phyloP scores from a whole-genome alignment of 306 rosid genomes.

The cucumber (Cucumis sativus) region DNA sequence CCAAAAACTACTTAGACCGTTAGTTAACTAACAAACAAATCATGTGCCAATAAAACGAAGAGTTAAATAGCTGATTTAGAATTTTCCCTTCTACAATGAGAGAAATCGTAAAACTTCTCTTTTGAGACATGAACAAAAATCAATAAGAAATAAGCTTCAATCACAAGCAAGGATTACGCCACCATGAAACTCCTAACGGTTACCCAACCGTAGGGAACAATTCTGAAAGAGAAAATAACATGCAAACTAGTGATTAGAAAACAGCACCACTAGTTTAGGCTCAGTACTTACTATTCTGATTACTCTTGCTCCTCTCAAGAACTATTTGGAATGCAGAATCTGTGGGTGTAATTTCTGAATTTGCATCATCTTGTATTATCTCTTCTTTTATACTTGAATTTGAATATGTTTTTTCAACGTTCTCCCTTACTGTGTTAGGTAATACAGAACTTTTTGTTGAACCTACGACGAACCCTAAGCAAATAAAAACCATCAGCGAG shows the following conservation, averaged over 20 bases:
- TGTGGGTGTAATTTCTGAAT: background rate
- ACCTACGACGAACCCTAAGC: background rate
- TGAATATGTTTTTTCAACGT: background rate
- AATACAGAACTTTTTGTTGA: background rate
- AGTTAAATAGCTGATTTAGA: background rate
- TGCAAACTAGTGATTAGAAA: background rate
- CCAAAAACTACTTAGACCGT: no score
- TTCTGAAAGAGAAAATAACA: background rate
- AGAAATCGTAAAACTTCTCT: background rate
- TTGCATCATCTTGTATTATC: background rate
- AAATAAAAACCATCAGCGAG: background rate
- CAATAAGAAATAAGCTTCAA: background rate
- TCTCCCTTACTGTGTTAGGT: background rate
- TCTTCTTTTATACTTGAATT: slow-evolving; percentile 4
- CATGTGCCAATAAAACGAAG: no score
- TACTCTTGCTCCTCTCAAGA: background rate
- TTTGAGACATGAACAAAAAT: background rate
- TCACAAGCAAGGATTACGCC: background rate
- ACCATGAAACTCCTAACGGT: background rate
- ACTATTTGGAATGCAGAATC: background rate
- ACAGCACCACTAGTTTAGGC: background rate
- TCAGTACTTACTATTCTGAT: background rate
- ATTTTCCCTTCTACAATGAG: background rate
- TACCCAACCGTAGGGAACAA: background rate
- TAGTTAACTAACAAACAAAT: no score